These are phyloP conservation scores for Yamadazyma trypodendri DNA, from an alignment of 1,139 yeast species.

Conservation along the genomic window DNA sequence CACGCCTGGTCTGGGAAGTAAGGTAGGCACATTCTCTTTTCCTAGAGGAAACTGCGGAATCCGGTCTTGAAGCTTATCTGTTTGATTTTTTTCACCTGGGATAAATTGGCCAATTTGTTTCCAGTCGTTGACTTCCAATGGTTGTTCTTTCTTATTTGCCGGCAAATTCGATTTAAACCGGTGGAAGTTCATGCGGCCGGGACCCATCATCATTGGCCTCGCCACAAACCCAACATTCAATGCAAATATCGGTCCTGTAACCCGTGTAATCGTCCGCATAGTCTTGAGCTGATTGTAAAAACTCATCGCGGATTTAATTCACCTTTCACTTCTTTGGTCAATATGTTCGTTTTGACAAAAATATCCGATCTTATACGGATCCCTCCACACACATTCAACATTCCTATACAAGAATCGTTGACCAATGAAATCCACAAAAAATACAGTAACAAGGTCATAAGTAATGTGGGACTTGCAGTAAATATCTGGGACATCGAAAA, in stretches of 20 bases:
- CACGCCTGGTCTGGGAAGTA: constrained; percentile 70
- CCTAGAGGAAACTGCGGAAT: constrained; percentile 66
- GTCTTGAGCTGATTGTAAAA: background rate
- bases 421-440: constrained; percentile 80
- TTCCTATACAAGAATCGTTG: constrained; percentile 68
- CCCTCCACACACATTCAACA: constrained; percentile 80
- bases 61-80: constrained; percentile 48
- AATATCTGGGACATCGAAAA: constrained; percentile 79
- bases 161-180: constrained; percentile 26
- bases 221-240: background rate
- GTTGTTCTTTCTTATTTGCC: constrained; percentile 12
- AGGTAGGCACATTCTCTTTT: constrained; percentile 64
- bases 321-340: too few species aligned
- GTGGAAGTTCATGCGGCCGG: background rate
- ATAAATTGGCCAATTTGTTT: constrained; percentile 48
- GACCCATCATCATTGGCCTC: background rate
- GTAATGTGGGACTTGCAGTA: constrained; percentile 79
- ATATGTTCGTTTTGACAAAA: constrained; percentile 84
- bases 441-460: constrained; percentile 79
- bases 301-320: constrained; percentile 7
- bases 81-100: constrained; percentile 59
- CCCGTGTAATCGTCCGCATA: background rate
- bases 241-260: background rate
- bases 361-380: constrained; percentile 81
- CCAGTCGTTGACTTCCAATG: constrained; percentile 37